Base-by-base conservation (phyloP, 2,329 filamentous ascomycete genomes). In the Nannizzia gypsea region DNA sequence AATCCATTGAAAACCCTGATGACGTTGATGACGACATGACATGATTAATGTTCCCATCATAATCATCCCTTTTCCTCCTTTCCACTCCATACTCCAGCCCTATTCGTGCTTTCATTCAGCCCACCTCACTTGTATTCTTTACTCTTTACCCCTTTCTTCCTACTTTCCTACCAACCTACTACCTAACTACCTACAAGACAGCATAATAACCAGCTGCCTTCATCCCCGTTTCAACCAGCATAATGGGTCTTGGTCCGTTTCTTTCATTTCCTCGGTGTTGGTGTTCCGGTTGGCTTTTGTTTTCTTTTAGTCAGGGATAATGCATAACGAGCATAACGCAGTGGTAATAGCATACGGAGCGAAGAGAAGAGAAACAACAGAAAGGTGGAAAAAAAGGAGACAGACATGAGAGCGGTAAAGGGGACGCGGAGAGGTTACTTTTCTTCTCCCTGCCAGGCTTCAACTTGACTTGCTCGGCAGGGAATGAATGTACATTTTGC, bases 1-100 rank as follows among this genome's bases (percentile, higher is more conserved):
- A 97, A 77, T 87, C 86, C 67, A 81, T 97, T 61, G 90, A 95
- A 68, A 86, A 90, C 60, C 86, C 89, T 62, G 81, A 82, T 22
- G 79, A 80, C 15, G 84, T 88, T 58, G 76, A 77, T 63, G 78
- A 79, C 48, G 76, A 78, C 62, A 78, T 78, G 67, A 73, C 75
- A 61, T 77, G 59, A 57, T 34, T 20, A 46, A 26, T 58, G 28
- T 38, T 56, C 22, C 54, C 54, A 15, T 40, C 54, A 22, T 28
- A 54, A 34, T 54, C 50, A 54, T 54, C 50, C 26, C 50, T 15
- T 15, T 17, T 1, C 15, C 50, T 13, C 15, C 26, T 31, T 36
- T 36, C 31, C 31, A 36, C 31, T 11, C 31, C 1, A 36, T 11
- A 36, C 31, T 15, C 20, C 44, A 22, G 9, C 9, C 44, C 44